Base-by-base conservation (phyloP, 2,329 filamentous ascomycete species). In the Cytospora leucostoma region DNA sequence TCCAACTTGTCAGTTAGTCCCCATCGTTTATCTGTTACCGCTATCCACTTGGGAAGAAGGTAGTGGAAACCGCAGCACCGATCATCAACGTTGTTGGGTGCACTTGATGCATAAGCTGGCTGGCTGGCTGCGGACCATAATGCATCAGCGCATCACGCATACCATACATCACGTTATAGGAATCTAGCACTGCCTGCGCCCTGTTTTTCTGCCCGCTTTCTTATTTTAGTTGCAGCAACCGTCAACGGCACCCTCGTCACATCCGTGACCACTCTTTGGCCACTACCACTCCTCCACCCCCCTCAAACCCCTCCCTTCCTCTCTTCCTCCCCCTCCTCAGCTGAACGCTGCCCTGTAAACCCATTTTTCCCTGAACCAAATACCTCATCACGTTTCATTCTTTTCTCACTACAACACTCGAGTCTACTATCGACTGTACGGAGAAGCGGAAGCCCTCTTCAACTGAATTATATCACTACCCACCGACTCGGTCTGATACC, bases 201-300 rank as follows among this genome's bases (percentile, higher is more conserved):
- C 59, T 40, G 10, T 61, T 12, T 17, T 53, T 44, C 27, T 61
- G 59, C 50, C 57, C 59, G 47, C 10, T 21, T 21, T 63, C 56
- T 47, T 63, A 65, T 65, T 65, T 65, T 65, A 59, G 60, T 50
- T 63, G 63, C 59, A 38, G 33, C 55, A 56, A 55, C 63, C 55
- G 32, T 4, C 27, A 27, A 27, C 27, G 4, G 27, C 35, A 49
- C 53, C 51, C 53, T 35, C 44, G 49, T 53, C 49, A 49, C 59
- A 44, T 35, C 44, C 60, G 44, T 44, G 40, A n/a, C 53, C 56
- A 54, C 52, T 54, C 21, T 44, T 32, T 21, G 17, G 40, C 33
- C 44, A 33, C 35, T 27, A 3, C 54, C 15, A 33, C 53, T 38
- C 52, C 38, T 51, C 32, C 40, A 19, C n/a, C 44, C 44, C 35